phyloP scores from a whole-genome alignment of 140 eudicot species.

The Erigeron philadelphicus region DNA sequence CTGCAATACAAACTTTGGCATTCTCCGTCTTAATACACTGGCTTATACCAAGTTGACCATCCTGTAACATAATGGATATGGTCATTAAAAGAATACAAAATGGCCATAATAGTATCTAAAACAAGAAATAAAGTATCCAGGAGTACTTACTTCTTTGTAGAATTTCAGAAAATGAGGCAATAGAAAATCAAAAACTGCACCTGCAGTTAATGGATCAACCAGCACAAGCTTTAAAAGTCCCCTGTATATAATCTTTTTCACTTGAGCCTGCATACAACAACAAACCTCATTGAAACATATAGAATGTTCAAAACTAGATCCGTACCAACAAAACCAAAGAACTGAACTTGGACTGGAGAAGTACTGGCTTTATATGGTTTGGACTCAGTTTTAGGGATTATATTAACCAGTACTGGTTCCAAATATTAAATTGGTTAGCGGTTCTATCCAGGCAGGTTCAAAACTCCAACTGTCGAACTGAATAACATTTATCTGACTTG shows the following conservation, averaged over 20 bases:
- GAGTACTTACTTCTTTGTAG: conserved; percentile 49
- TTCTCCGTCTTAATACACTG: conserved; percentile 49
- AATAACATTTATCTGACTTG: neutral
- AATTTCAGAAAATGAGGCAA: conserved; percentile 63
- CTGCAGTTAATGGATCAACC: conserved; percentile 57
- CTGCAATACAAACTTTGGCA: conserved; percentile 46
- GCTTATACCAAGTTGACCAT: conserved; percentile 42
- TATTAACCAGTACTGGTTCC: neutral
- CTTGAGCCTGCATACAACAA: conserved; percentile 48
- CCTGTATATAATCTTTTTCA: conserved; percentile 54
- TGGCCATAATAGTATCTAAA: conserved; percentile 2
- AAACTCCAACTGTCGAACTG: neutral
- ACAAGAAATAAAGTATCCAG: neutral
- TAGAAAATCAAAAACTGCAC: conserved; percentile 63
- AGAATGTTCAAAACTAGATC: neutral
- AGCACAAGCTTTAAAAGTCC: conserved; percentile 74
- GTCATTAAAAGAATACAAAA: conserved; percentile 15
- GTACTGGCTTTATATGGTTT: neutral
- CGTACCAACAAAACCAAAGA: neutral
- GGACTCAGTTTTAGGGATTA: neutral
- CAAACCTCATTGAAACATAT: conserved; percentile 12
- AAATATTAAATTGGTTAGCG: neutral
- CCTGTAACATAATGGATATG: conserved; percentile 41
- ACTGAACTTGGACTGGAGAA: neutral
- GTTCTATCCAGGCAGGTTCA: neutral